phyloP scores from a whole-genome alignment of 768 basidiomycete genomes.

The Cantharellus anzutake region DNA sequence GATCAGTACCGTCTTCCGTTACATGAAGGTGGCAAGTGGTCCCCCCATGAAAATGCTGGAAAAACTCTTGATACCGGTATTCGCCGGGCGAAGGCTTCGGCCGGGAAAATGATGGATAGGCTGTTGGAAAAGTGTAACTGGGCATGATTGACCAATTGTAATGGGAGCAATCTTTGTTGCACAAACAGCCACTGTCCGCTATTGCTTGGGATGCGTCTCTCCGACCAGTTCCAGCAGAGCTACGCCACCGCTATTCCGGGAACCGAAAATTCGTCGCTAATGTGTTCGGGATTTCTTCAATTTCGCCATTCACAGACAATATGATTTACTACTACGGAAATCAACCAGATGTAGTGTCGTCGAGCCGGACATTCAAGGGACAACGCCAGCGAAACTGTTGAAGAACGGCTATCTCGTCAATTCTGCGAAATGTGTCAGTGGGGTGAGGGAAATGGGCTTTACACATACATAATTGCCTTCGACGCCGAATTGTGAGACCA shows the following conservation, averaged over 20 bases:
- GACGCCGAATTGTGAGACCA: conserved; percentile 27
- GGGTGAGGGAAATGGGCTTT: conserved; percentile 24
- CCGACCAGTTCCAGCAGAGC: not conserved
- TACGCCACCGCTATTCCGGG: conserved; percentile 12
- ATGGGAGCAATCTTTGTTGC: too few species aligned
- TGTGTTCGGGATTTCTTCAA: conserved; percentile 14
- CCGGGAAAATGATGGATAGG: too few species aligned
- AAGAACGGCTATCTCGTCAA: conserved; percentile 14
- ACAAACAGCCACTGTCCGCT: too few species aligned
- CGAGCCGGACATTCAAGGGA: conserved; percentile 8
- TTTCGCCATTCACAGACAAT: conserved; percentile 23
- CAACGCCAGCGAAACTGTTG: conserved; percentile 7
- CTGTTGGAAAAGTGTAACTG: too few species aligned
- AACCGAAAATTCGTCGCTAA: conserved; percentile 19
- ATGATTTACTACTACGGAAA: conserved; percentile 23
- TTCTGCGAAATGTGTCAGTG: conserved; percentile 25
- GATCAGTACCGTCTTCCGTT: too few species aligned
- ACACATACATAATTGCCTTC: conserved; percentile 28
- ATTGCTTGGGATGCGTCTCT: too few species aligned
- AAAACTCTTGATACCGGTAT: too few species aligned
- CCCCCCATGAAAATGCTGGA: too few species aligned
- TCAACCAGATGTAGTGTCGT: conserved; percentile 21
- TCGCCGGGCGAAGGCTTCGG: too few species aligned
- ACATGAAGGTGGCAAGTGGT: too few species aligned
- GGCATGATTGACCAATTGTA: too few species aligned